Evolutionary conservation across 345 rosid genomes (phyloP), one percentile per base, ranked within the genome.

Genomic region (Streptanthus diversifolius): DNA sequence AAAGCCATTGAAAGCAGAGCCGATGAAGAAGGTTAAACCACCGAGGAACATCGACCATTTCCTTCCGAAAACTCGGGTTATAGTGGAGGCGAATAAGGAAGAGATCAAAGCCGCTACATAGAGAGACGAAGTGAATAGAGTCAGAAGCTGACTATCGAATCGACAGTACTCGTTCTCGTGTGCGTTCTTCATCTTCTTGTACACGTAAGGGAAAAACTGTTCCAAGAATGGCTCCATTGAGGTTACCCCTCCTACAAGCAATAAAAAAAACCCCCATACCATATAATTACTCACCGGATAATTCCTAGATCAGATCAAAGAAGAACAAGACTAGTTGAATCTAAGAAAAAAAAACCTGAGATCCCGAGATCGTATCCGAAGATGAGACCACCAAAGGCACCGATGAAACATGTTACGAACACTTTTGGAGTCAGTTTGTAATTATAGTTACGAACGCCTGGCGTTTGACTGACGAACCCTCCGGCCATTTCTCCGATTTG

Each of bases 361-460:
- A 91, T 89, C 7, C 96, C 97, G 3, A 89, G 72, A 73, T 92
- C 96, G 59, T 92, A 92, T 24, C 96, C 93, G 36, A 92, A 89
- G 61, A 92, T 79, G 71, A 90, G 92, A 75, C 98, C 96, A 7
- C 98, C 98, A 73, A 82, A 79, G 54, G 96, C 93, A 2, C 96
- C 93, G 22, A 89, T 87, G 68, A 89, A 43, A 66, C 93, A 92
- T n/a, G 90, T 82, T 36, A 79, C 63, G 22, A 89, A 27, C 40
- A 92, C 93, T 32, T 84, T 84, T 32, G 68, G 53, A 1, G 96
- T 91, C 66, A 91, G 65, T 12, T 82, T 76, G 40, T 88, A 90
- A 45, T 84, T 84, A 47, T 85, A 89, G 21, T 73, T 61, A 15
- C 65, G 66, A 13, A 52, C 81, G 0, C 79, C 79, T 4, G 75